Evolutionary conservation across 179 eudicot genomes (phyloP), one percentile per base, ranked within the genome.

Genomic region (Drosera spatulata): DNA sequence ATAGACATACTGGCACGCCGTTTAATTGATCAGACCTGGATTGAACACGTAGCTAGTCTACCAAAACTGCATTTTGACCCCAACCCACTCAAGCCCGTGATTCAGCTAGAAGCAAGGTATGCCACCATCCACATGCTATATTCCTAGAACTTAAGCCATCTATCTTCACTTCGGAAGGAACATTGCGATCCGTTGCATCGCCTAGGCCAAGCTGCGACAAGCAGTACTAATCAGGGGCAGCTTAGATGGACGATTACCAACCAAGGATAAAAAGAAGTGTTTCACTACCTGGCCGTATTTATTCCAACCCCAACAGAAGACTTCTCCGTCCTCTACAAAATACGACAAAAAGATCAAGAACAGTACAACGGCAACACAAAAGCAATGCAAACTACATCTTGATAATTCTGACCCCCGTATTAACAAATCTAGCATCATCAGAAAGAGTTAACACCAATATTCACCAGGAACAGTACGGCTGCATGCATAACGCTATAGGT

Each of bases 301-400:
- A 82, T 91, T 94, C 99, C 99, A 94, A 37, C 99, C 99, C 97
- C 99, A 94, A 75, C 95, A 77, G 69, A 86, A 94, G 22, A 81
- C 79, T 66, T 87, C 79, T 3, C 88, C 96, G 61, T 82, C 84
- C 50, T 82, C 97, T 86, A 45, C 73, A 71, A 41, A 47, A 49
- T 4, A 65, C 43, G 62, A 73, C 40, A 56, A 47, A 7, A 40
- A 53, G 22, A 14, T 43, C 12, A 8, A 46, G 22, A 10, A 51
- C 6, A 10, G 5, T 6, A 11, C 54, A 10, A 10, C 14, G n/a
- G 1, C 8, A 11, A 4, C 2, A 11, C 6, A 14, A 4, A 5
- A 13, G 54, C 6, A 51, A 10, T 10, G 5, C 22, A 8, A 2
- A 22, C 56, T 12, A 53, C 4, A 22, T 22, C 33, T 22, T 22